Evolutionary conservation across 495 filamentous ascomycete genomes (phyloP), one percentile per base, ranked within the genome.

Genomic region (Tuber umbilicatum): DNA sequence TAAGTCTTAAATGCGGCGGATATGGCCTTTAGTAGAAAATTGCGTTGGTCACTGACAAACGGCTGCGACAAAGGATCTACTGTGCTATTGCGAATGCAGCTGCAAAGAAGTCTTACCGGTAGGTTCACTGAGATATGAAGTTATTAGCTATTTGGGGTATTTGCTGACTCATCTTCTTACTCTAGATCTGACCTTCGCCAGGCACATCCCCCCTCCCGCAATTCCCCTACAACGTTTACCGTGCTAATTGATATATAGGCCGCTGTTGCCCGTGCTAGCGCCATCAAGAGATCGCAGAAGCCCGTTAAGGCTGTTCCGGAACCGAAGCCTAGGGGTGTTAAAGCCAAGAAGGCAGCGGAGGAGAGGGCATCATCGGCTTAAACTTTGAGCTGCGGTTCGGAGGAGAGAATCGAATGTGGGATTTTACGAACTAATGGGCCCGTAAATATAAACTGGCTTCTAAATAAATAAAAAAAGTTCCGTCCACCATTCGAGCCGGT

Each of bases 191-290:
- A 99, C 83, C 88, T 99, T 84, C 92, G 93, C 77, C 87, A 90
- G 82, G 80, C 73, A 81, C 67, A 67, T n/a, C n/a, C 73, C 38
- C 19, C 39, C 64, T 23, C 39, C 60, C 47, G 70, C 40, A 71
- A 55, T 70, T 69, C 70, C 71, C 73, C 76, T n/a, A 70, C 69
- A 64, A 5, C 1, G 27, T 35, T 64, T 19, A 17, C 31, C 14
- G 16, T 3, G 5, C 55, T 38, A 39, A 42, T 72, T 38, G 7
- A 41, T 50, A 9, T 72, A 68, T 40, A 82, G 80, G 90, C 90
- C 79, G 94, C 94, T 77, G 91, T 98, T 83, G 87, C 94, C 84
- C 92, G 95, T 80, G 94, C 91, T 79, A 93, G 90, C 83, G 92
- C 93, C 81, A 88, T 98, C 86, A 92, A 91, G 84, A 85, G 87